These are phyloP conservation scores for Hawksworthiomyces lignivorus DNA, from an alignment of 2,329 filamentous ascomycete species.

Conservation along the genomic window DNA sequence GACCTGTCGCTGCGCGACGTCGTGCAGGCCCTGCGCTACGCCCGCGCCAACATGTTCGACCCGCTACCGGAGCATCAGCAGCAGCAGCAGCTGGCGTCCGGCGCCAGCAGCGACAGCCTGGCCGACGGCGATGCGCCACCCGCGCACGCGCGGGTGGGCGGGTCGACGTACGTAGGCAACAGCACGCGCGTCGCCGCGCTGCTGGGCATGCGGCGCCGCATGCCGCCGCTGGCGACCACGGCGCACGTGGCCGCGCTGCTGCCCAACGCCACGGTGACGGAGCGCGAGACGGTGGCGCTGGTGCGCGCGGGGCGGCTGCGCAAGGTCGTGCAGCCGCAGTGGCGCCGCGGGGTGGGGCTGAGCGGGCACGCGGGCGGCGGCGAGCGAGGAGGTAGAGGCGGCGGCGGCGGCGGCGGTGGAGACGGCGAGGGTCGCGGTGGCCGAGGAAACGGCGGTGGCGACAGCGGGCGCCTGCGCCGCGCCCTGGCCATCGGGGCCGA, in stretches of 20 bases:
- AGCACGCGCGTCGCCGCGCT: conserved; percentile 49
- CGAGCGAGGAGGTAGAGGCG: conserved; percentile 29
- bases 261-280: conserved; percentile 52
- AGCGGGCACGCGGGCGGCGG: conserved; percentile 38
- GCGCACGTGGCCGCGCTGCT: conserved; percentile 60
- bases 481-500: conserved; percentile 21
- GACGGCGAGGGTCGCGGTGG: not conserved
- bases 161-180: conserved; percentile 16
- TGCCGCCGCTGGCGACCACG: conserved; percentile 58
- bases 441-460: conserved; percentile 24
- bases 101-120: not conserved
- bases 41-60: conserved; percentile 55
- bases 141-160: not conserved
- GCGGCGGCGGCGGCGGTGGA: conserved; percentile 26
- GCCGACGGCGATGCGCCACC: too few species aligned
- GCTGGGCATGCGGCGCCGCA: conserved; percentile 48
- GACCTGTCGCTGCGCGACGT: conserved; percentile 54
- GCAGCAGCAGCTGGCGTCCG: not conserved
- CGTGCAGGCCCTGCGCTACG: conserved; percentile 56
- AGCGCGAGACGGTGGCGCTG: conserved; percentile 60
- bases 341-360: conserved; percentile 30
- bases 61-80: conserved; percentile 47
- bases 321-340: conserved; percentile 50
- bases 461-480: conserved; percentile 42
- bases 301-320: conserved; percentile 48